Conservation (phyloP, 176 grass and related monocot species). For the Thalia dealbata region DNA sequence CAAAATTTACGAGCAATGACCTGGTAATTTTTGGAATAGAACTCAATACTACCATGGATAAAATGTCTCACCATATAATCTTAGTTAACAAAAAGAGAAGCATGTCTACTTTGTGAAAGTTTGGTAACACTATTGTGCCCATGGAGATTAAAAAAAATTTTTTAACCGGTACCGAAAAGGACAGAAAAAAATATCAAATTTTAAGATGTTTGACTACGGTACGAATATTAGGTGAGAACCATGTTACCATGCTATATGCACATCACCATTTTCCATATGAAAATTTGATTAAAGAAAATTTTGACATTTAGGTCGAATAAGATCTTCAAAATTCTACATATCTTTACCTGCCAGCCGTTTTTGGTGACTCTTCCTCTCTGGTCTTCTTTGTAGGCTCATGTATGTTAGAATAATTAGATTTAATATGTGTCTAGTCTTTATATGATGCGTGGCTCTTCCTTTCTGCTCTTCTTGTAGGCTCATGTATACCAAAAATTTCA, state of each 20-base stretch:
- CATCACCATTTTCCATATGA: no score
- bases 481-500: conserved; percentile 93
- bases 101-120: no score
- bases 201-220: neutral
- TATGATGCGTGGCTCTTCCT: no score
- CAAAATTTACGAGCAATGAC: neutral
- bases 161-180: neutral
- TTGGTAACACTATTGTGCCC: neutral
- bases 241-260: neutral
- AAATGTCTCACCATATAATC: no score
- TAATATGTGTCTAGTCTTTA: no score
- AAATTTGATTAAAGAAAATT: neutral
- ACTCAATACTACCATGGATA: neutral
- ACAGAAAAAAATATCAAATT: neutral
- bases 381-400: conserved; percentile 55
- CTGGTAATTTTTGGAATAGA: neutral
- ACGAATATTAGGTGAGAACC: neutral
- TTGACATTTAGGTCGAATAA: neutral
- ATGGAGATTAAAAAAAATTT: neutral
- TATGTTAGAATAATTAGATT: no score
- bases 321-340: conserved; percentile 22
- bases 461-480: no score
- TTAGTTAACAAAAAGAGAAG: no score
- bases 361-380: conserved; percentile 39
- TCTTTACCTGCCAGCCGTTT: conserved; percentile 51